phyloP scores from a whole-genome alignment of 306 rosid species.

The Cicer yamashitae region DNA sequence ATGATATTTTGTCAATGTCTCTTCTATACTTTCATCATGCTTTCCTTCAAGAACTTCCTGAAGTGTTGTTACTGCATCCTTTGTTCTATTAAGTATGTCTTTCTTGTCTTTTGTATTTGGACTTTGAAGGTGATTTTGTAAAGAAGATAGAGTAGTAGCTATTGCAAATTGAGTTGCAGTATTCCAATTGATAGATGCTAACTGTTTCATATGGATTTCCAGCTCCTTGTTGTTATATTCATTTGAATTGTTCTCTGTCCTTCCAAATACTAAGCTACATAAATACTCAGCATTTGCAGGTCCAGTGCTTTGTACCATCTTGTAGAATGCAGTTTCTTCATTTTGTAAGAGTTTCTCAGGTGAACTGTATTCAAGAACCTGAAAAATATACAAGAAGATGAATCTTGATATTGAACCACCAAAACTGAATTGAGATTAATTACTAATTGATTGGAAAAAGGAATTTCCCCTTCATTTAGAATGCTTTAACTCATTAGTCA shows the following conservation, averaged over 20 bases:
- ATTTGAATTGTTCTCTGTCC: constrained; percentile 34
- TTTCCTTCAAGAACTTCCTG: constrained; percentile 73
- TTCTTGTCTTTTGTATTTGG: constrained; percentile 43
- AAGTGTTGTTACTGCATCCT: constrained; percentile 70
- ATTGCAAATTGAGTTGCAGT: constrained; percentile 67
- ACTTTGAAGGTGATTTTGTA: constrained; percentile 60
- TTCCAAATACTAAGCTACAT: constrained; percentile 57
- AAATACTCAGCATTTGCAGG: constrained; percentile 79
- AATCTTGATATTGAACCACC: constrained; percentile 18
- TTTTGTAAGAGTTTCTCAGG: constrained; percentile 64
- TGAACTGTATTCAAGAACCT: constrained; percentile 75
- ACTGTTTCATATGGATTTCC: constrained; percentile 44
- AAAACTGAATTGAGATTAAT: background rate
- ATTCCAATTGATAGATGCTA: constrained; percentile 59
- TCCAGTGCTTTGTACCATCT: constrained; percentile 90
- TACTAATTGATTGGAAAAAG: too few relatives aligned
- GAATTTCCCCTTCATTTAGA: too few relatives aligned
- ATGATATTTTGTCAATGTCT: constrained; percentile 48
- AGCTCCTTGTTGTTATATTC: constrained; percentile 38
- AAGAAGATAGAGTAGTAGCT: constrained; percentile 57
- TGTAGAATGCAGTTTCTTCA: constrained; percentile 71
- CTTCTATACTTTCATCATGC: constrained; percentile 63
- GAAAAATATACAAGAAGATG: constrained; percentile 20
- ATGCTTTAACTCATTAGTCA: too few relatives aligned
- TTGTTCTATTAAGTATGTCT: constrained; percentile 59